Percentiles rank a stretch among this genome's conserved stretches.
phyloP scores from a whole-genome alignment of 495 filamentous ascomycete genomes.

The Amniculicola lignicola region DNA sequence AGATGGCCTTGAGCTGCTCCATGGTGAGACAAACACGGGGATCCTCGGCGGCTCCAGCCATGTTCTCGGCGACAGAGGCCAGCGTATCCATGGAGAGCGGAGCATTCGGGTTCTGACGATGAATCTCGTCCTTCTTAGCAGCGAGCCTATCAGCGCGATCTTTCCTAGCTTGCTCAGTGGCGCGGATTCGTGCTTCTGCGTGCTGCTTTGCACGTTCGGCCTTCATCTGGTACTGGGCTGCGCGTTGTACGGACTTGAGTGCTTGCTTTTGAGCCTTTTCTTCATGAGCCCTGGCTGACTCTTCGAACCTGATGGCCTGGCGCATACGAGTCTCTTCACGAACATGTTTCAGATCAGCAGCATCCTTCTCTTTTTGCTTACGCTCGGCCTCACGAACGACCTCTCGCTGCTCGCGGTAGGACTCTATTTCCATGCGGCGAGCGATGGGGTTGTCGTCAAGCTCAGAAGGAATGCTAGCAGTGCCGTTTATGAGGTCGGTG shows the following conservation, averaged over 20 bases:
- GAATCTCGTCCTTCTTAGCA: neutral
- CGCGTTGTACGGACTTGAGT: neutral
- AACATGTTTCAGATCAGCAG: neutral
- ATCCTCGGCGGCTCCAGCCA: constrained; percentile 7
- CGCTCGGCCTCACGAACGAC: constrained; percentile 16
- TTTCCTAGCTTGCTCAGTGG: neutral
- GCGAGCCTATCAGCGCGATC: neutral
- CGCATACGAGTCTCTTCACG: constrained; percentile 52
- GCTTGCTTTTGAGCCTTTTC: constrained; percentile 10
- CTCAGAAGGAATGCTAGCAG: constrained; percentile 35
- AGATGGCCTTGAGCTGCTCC: constrained; percentile 14
- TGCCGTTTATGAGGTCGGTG: constrained; percentile 33
- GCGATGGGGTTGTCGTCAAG: constrained; percentile 33
- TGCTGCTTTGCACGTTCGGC: neutral
- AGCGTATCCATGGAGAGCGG: neutral
- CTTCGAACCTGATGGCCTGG: constrained; percentile 64
- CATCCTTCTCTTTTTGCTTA: constrained; percentile 3
- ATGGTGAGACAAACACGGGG: constrained; percentile 13
- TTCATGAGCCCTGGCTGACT: neutral
- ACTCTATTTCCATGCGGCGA: constrained; percentile 29
- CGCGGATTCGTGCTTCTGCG: neutral
- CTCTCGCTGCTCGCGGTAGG: constrained; percentile 9
- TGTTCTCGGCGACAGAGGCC: neutral
- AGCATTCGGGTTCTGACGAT: neutral
- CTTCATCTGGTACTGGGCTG: neutral